Evolutionary conservation across 805 yeast genomes (phyloP), one percentile per base, ranked within the genome.

Genomic region (Pichia scutulata): DNA sequence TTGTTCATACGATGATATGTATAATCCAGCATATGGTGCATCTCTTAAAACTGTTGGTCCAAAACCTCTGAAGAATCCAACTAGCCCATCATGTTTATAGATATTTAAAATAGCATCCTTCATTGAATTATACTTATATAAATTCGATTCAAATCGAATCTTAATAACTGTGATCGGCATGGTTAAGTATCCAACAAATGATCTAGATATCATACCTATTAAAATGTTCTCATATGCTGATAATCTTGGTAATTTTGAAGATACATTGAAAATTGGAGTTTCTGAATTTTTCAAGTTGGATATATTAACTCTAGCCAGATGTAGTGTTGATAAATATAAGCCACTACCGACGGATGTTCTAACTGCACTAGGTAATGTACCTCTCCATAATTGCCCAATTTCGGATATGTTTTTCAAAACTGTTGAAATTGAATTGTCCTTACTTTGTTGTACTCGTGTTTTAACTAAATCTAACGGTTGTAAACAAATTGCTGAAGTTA

Each of bases 101-200:
- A 89, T 85, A 7, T 80, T 77, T 36, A 57, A 67, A 1, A 77
- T 61, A 0, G 96, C 92, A 36, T 79, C 81, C 19, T 62, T 53
- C 55, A 93, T 60, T 7, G 93, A 80, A 28, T 69, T 73, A 66
- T 89, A 89, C 41, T 76, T 67, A 66, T 87, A 92, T 49, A 84
- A 56, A 37, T 84, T 82, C 6, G 96, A 87, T 69, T 93, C 98
- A 60, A 77, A 89, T 37, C 97, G 74, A 6, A 95, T 93, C 63
- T 93, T 93, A 26, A 93, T 67, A 4, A 93, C 81, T 0, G 99
- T 93, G 10, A 93, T 77, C 0, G 99, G 99, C 99, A 93, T 93
- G 7, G 96, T 88, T 9, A 87, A 54, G 55, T 83, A 76, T 2
- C 99, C 99, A 2, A 89, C 95, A 1, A 78, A 51, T 0, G 89